phyloP scores from a whole-genome alignment of 176 grass and related monocot species.

The Eragrostis nindensis region DNA sequence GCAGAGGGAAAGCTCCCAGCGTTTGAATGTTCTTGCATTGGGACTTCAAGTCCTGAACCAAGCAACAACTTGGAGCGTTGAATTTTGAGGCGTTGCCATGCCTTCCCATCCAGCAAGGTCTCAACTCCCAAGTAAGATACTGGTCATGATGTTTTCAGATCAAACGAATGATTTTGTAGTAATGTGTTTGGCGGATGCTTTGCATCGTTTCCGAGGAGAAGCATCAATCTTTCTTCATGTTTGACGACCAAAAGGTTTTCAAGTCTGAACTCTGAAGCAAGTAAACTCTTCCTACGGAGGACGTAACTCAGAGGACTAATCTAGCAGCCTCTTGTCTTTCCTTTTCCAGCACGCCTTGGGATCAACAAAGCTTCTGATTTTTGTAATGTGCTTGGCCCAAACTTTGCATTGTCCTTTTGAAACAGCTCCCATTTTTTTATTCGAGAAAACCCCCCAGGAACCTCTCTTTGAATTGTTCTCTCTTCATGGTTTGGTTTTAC shows the following conservation, averaged over 20 bases:
- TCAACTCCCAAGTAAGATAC: not conserved
- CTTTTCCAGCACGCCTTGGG: slow-evolving; percentile 22
- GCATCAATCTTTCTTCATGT: slow-evolving; percentile 26
- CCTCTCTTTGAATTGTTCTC: slow-evolving; percentile 40
- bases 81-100: slow-evolving; percentile 30
- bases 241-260: slow-evolving; percentile 51
- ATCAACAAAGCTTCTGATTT: slow-evolving; percentile 15
- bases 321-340: not conserved
- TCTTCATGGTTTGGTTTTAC: not conserved
- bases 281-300: too few species aligned
- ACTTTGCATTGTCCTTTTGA: slow-evolving; percentile 25
- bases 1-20: slow-evolving; percentile 9
- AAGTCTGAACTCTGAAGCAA: not conserved
- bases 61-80: slow-evolving; percentile 35
- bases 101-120: not conserved
- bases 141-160: slow-evolving; percentile 14
- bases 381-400: slow-evolving; percentile 19
- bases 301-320: too few species aligned
- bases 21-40: slow-evolving; percentile 26
- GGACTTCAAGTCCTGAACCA: slow-evolving; percentile 39
- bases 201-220: not conserved
- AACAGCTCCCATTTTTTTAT: slow-evolving; percentile 19
- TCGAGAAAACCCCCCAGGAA: not conserved
- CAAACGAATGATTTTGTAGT: slow-evolving; percentile 20
- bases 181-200: slow-evolving; percentile 49